Percentiles rank a stretch among this genome's conserved stretches.
Conservation (phyloP, 1,139 yeast species). For the Pichia sp. region DNA sequence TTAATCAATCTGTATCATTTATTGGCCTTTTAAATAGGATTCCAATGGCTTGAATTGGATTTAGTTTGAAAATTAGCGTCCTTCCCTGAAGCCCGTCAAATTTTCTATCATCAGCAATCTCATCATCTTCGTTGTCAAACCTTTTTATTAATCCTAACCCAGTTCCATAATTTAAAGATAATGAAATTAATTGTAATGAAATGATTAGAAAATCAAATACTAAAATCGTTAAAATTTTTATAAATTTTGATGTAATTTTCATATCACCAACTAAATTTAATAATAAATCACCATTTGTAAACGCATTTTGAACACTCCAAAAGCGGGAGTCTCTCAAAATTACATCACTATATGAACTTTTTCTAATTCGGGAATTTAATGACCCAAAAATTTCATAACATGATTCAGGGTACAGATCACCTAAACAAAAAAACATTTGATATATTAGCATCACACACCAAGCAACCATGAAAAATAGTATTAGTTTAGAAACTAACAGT, state of each 20-base stretch:
- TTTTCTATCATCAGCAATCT: slow-evolving; percentile 34
- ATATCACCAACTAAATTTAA: slow-evolving; percentile 40
- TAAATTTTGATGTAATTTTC: slow-evolving; percentile 28
- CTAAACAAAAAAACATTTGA: slow-evolving; percentile 23
- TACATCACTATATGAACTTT: slow-evolving; percentile 4
- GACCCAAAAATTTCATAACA: slow-evolving; percentile 5
- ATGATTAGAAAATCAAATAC: slow-evolving; percentile 28
- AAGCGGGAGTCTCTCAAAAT: not conserved
- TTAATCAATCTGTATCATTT: not conserved
- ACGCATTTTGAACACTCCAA: slow-evolving; percentile 27
- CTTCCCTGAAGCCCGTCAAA: slow-evolving; percentile 41
- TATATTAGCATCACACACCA: slow-evolving; percentile 23
- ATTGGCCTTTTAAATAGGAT: not conserved
- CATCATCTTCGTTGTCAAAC: slow-evolving; percentile 13
- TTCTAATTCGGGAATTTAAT: slow-evolving; percentile 17
- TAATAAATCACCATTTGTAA: slow-evolving; percentile 30
- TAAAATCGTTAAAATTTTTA: slow-evolving; percentile 28
- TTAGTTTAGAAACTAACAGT: slow-evolving; percentile 3
- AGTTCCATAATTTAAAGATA: slow-evolving; percentile 31
- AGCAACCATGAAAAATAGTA: slow-evolving; percentile 7
- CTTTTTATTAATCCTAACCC: slow-evolving; percentile 25
- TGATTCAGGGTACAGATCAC: not conserved
- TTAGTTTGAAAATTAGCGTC: slow-evolving; percentile 29
- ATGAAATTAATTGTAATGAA: slow-evolving; percentile 29
- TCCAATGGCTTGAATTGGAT: slow-evolving; percentile 22